phyloP scores from a whole-genome alignment of 2,329 filamentous ascomycete genomes.

The Claviceps capensis region DNA sequence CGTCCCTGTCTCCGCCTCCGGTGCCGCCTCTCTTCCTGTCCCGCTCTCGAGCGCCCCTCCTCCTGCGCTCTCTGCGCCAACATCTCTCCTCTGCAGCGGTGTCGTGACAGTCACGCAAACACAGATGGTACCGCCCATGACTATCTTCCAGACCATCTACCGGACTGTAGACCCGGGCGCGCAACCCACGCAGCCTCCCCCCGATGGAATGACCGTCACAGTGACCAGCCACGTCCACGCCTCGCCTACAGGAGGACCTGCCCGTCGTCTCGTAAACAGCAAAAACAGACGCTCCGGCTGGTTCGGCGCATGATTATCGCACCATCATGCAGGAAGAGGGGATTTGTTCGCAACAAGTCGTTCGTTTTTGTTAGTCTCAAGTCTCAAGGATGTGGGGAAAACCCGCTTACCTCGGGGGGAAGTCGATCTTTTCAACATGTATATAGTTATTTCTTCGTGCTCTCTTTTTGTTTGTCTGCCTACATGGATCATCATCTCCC shows the following conservation, averaged over 20 bases:
- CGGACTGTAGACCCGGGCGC: conserved; percentile 18
- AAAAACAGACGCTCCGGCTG: neutral
- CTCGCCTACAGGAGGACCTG: neutral
- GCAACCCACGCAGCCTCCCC: neutral
- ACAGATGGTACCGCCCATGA: conserved; percentile 23
- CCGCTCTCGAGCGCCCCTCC: conserved; percentile 3
- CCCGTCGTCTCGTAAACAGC: neutral
- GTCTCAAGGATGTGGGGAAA: too few species aligned
- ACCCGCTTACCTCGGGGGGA: too few species aligned
- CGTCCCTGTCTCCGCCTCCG: neutral
- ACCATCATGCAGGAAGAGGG: neutral
- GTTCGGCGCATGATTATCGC: neutral
- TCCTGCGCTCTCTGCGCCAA: neutral
- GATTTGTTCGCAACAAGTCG: neutral
- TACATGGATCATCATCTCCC: too few species aligned
- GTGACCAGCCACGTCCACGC: conserved; percentile 3
- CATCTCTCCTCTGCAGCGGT: conserved; percentile 5
- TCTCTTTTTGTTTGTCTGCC: too few species aligned
- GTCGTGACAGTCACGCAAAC: conserved; percentile 20
- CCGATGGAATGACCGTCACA: conserved; percentile 1
- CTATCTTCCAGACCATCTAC: conserved; percentile 23
- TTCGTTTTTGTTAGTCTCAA: neutral
- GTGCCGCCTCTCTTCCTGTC: neutral
- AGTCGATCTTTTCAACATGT: too few species aligned
- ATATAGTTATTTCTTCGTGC: too few species aligned